Base-by-base conservation (phyloP, 768 basidiomycete species). In the Mycena belliarum region DNA sequence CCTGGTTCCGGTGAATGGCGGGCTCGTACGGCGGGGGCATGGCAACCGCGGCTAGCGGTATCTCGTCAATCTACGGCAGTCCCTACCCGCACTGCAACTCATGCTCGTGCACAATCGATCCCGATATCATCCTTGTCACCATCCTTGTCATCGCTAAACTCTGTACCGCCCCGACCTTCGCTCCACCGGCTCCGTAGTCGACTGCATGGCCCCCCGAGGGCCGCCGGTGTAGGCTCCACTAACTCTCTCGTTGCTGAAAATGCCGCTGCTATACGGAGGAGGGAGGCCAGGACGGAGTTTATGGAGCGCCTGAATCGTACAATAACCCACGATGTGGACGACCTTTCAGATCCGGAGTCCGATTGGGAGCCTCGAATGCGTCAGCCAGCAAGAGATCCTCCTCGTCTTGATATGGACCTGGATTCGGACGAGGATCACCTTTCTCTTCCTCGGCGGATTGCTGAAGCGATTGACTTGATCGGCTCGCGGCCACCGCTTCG, bases 191-290 rank as follows among this genome's bases (percentile, higher is more conserved):
- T 64, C 8, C 62, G 63, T 28, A 42, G 21, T n/a, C 65, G 63
- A 24, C 38, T 64, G 28, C 38, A 52, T 21, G 60, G 53, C 8
- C 43, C 48, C 26, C 66, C 73, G 3, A 67, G 73, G 24, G 40
- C 51, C 55, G 32, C 73, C 16, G 69, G 73, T 29, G 60, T 71
- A 18, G 70, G 72, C 7, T 67, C 71, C 10, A 71, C 75, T 23
- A 80, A 73, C 33, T 76, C 75, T 0, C 74, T 77, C 42, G 73
- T 78, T 38, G 72, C 74, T 1, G 81, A 82, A 62, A 80, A 70
- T 57, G 75, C 76, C 2, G 72, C 72, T 12, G 81, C 80, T 50
- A 70, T 74, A 44, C 72, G 77, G 26, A 69, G 76, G 18, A 66
- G 72, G 20, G 69, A 66, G 9, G 77, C 78, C 20, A 67, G 75